Percentiles rank a stretch among this genome's conserved stretches.
phyloP scores from a whole-genome alignment of 306 rosid species.

The Dicorynia guianensis region DNA sequence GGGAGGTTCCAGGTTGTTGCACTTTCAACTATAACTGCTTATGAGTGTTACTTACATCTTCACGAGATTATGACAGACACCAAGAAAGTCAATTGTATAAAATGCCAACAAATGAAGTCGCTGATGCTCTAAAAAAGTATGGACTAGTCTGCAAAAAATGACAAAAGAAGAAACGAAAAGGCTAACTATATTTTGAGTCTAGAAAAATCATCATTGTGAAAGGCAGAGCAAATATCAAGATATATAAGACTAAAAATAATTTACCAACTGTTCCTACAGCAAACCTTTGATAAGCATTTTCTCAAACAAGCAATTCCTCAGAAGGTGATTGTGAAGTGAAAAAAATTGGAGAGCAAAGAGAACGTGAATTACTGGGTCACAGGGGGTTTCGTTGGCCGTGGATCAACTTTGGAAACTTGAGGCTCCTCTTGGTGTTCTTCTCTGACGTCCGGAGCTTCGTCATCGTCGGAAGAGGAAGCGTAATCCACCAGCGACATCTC shows the following conservation, averaged over 20 bases:
- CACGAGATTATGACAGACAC: too few species aligned
- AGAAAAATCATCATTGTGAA: neutral
- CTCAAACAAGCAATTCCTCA: neutral
- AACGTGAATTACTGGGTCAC: conserved; percentile 49
- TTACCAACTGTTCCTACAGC: neutral
- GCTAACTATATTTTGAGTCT: neutral
- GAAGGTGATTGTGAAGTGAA: too few species aligned
- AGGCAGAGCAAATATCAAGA: too few species aligned
- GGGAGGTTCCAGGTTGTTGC: too few species aligned
- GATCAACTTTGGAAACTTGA: conserved; percentile 37
- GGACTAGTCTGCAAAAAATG: neutral
- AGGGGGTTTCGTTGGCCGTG: conserved; percentile 43
- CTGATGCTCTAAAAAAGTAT: neutral
- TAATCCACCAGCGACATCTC: conserved; percentile 91
- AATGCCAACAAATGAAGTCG: neutral
- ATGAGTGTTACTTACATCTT: too few species aligned
- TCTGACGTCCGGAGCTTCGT: conserved; percentile 60
- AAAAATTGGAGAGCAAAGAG: neutral
- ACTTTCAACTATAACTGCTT: neutral
- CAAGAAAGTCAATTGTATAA: neutral
- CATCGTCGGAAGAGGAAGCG: conserved; percentile 80
- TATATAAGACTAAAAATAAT: too few species aligned
- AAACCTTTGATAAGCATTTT: neutral
- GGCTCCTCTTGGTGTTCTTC: conserved; percentile 41
- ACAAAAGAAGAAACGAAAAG: neutral